These are phyloP conservation scores for Lasiosphaeria hispida DNA, from an alignment of 495 filamentous ascomycete genomes.

Conservation along the genomic window DNA sequence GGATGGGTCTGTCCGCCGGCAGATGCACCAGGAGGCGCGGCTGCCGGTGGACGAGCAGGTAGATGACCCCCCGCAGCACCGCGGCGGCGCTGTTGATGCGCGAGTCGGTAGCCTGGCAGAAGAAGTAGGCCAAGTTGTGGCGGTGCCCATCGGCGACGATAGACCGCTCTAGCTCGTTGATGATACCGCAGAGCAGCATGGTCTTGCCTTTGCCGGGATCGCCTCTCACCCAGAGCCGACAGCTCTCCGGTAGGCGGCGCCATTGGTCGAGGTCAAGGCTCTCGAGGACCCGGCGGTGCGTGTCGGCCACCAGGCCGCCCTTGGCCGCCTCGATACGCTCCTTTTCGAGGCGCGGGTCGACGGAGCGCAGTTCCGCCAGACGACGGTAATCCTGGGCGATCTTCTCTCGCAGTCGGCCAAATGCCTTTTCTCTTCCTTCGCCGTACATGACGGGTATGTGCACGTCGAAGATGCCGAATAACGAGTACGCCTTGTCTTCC, in stretches of 20 bases:
- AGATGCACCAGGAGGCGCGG: background rate
- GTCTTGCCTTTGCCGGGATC: slow-evolving; percentile 48
- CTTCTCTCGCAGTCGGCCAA: background rate
- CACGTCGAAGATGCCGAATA: background rate
- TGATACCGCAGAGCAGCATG: slow-evolving; percentile 39
- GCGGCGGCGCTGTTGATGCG: slow-evolving; percentile 39
- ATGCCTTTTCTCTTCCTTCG: background rate
- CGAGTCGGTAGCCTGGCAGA: slow-evolving; percentile 39
- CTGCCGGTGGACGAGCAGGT: slow-evolving; percentile 26
- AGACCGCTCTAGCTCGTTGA: slow-evolving; percentile 31
- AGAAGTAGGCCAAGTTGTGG: slow-evolving; percentile 40
- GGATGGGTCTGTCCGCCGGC: background rate
- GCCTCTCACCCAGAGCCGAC: slow-evolving; percentile 48
- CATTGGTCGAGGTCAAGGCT: slow-evolving; percentile 34
- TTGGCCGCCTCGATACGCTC: slow-evolving; percentile 35
- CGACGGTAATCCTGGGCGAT: background rate
- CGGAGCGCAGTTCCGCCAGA: background rate
- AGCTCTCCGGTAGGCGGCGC: slow-evolving; percentile 24
- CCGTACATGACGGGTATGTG: background rate
- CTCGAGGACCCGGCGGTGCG: slow-evolving; percentile 44
- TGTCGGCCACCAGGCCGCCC: slow-evolving; percentile 37
- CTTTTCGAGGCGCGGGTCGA: slow-evolving; percentile 10
- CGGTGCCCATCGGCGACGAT: background rate
- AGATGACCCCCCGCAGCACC: slow-evolving; percentile 43
- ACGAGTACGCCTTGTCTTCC: background rate